phyloP scores from a whole-genome alignment of 805 yeast species.

The Metschnikowia rubicola region DNA sequence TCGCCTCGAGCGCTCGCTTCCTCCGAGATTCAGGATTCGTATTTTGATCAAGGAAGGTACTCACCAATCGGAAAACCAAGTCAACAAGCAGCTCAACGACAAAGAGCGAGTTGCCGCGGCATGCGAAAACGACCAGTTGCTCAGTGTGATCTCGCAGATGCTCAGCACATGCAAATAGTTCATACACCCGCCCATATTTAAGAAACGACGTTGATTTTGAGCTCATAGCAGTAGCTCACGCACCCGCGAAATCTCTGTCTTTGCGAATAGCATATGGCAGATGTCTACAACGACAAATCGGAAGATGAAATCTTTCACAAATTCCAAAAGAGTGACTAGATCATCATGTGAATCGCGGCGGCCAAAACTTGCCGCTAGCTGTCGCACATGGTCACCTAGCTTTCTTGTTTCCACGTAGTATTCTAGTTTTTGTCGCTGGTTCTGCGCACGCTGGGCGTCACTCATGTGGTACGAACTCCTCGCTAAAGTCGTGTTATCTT shows the following conservation, averaged over 20 bases:
- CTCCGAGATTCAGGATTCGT: slow-evolving; percentile 76
- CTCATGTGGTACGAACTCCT: background rate
- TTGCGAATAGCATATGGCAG: slow-evolving; percentile 30
- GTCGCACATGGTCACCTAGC: slow-evolving; percentile 17
- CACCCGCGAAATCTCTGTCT: slow-evolving; percentile 1
- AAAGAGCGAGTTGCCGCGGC: slow-evolving; percentile 98
- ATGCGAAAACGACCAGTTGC: slow-evolving; percentile 90
- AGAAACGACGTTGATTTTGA: background rate
- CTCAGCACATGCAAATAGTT: slow-evolving; percentile 63
- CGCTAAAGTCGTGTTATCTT: slow-evolving; percentile 2
- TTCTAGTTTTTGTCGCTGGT: slow-evolving; percentile 30
- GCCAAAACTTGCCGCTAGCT: slow-evolving; percentile 9
- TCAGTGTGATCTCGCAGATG: slow-evolving; percentile 91
- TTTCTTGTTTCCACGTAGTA: slow-evolving; percentile 30
- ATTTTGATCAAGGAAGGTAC: slow-evolving; percentile 85
- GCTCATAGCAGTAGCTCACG: background rate
- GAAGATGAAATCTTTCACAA: slow-evolving; percentile 32
- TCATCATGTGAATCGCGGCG: slow-evolving; percentile 16
- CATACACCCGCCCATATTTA: too few relatives aligned
- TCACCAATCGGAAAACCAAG: slow-evolving; percentile 94
- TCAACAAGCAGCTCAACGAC: slow-evolving; percentile 93
- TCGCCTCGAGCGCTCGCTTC: slow-evolving; percentile 82
- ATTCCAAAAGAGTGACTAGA: slow-evolving; percentile 31
- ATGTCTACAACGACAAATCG: slow-evolving; percentile 37
- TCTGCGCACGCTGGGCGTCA: slow-evolving; percentile 25